Evolutionary conservation across 345 rosid genomes (phyloP).

Genomic region (Salix suchowensis): DNA sequence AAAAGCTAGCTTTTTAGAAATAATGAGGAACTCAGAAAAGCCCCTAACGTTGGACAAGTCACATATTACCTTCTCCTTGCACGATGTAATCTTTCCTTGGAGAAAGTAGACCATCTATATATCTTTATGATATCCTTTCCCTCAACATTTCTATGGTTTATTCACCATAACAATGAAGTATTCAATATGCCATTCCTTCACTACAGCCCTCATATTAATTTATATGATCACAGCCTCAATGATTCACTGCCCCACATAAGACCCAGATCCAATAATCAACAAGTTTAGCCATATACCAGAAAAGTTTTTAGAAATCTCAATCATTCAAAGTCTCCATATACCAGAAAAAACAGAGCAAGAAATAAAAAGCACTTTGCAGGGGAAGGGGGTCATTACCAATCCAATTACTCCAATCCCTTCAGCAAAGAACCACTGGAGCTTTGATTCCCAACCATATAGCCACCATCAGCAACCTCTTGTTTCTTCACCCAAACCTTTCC

Average conservation of each 20-base stretch:
- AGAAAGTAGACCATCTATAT: neutral
- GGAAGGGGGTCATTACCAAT: neutral
- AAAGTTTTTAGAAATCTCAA: too few species aligned
- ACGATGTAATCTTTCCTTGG: neutral
- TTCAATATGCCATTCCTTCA: neutral
- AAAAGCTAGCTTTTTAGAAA: neutral
- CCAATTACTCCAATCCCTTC: neutral
- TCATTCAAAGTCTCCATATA: neutral
- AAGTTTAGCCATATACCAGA: neutral
- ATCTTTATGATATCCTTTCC: neutral
- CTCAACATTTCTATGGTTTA: neutral
- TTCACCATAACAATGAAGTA: neutral
- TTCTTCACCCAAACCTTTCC: slow-evolving; percentile 46
- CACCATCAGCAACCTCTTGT: slow-evolving; percentile 23
- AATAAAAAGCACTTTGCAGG: neutral
- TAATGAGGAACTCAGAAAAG: neutral
- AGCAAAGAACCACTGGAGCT: slow-evolving; percentile 3
- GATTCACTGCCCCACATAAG: neutral
- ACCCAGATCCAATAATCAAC: neutral
- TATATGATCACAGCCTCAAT: neutral
- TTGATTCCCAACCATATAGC: slow-evolving; percentile 1
- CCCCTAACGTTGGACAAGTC: neutral
- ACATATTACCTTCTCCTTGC: neutral
- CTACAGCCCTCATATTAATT: neutral
- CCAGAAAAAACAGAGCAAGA: neutral